Evolutionary conservation across 2,329 filamentous ascomycete genomes (phyloP).

Genomic region (Davidsoniella virescens): DNA sequence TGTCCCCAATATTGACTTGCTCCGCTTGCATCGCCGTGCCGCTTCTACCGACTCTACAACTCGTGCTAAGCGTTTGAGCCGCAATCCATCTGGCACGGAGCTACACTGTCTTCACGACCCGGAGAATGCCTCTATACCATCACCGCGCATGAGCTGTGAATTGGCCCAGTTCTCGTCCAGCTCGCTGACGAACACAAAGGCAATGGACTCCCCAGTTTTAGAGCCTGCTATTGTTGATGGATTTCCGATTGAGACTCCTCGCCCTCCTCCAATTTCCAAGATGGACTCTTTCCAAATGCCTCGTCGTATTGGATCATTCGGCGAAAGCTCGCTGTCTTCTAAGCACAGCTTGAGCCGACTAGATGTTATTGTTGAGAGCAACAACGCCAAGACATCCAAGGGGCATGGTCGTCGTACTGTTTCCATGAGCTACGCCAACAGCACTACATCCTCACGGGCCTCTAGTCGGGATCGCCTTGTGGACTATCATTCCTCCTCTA

Average conservation of each 20-base stretch:
- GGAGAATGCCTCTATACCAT: not conserved
- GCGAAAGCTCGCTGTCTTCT: constrained; percentile 1
- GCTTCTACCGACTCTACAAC: constrained; percentile 7
- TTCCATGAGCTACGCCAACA: constrained; percentile 5
- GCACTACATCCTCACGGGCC: not conserved
- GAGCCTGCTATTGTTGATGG: constrained; percentile 9
- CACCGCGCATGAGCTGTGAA: too few species aligned
- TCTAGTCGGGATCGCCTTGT: too few species aligned
- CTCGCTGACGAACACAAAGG: not conserved
- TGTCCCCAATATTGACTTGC: constrained; percentile 1
- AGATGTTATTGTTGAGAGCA: constrained; percentile 7
- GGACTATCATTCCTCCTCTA: not conserved
- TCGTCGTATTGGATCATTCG: not conserved
- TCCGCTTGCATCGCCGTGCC: constrained; percentile 3
- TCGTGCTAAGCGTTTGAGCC: constrained; percentile 1
- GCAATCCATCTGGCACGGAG: constrained; percentile 7
- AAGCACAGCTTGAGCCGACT: constrained; percentile 7
- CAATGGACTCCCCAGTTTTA: constrained; percentile 4
- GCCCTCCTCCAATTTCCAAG: constrained; percentile 10
- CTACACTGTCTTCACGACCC: not conserved
- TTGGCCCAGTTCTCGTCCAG: not conserved
- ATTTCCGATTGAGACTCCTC: constrained; percentile 6
- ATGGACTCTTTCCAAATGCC: not conserved
- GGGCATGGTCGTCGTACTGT: constrained; percentile 5
- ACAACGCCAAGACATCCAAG: constrained; percentile 3